Evolutionary conservation across 257 asterid genomes (phyloP).

Genomic region (Przewalskia tangutica): DNA sequence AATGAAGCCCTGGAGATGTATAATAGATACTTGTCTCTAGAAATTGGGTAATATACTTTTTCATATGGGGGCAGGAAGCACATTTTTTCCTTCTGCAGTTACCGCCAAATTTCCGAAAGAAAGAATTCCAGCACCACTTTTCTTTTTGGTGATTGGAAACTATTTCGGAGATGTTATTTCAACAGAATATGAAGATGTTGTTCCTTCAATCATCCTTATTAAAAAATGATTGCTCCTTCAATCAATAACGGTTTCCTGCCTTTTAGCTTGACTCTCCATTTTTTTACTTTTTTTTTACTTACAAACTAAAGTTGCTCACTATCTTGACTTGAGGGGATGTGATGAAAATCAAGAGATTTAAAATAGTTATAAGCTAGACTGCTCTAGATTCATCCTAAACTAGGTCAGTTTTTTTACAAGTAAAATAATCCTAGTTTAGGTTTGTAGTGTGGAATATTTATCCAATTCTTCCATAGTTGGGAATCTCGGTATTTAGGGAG

Average conservation of each 20-base stretch:
- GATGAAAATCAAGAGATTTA: neutral
- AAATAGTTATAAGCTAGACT: neutral
- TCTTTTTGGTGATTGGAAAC: neutral
- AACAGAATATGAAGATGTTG: neutral
- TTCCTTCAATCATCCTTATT: neutral
- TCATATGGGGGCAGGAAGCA: neutral
- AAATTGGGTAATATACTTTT: neutral
- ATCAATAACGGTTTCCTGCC: neutral
- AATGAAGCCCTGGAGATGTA: neutral
- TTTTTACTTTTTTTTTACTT: neutral
- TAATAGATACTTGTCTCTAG: neutral
- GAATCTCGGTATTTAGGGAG: neutral
- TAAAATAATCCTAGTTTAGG: neutral
- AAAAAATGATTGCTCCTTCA: neutral
- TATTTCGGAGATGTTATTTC: neutral
- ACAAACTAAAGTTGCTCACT: neutral
- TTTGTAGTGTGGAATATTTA: neutral
- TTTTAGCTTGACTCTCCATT: neutral
- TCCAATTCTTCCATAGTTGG: neutral
- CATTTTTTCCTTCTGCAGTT: neutral
- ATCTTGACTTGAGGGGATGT: neutral
- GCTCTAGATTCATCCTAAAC: neutral
- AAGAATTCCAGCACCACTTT: neutral
- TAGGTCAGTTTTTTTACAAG: neutral
- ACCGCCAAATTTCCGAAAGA: neutral